Evolutionary conservation across 257 asterid species (phyloP), one percentile per base, ranked within the genome.

Genomic region (Plectranthus barbatus): DNA sequence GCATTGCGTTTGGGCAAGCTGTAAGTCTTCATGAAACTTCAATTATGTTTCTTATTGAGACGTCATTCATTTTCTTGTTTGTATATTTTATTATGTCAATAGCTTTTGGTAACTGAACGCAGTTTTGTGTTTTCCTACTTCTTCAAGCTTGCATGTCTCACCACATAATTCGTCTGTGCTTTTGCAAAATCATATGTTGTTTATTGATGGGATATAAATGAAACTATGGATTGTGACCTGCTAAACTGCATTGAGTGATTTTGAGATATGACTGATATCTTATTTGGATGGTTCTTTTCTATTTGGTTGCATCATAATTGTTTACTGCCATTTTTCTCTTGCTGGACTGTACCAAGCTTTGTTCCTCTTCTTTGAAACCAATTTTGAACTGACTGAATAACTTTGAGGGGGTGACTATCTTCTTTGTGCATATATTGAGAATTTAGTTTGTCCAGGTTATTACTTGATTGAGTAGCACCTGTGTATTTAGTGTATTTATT

Each of bases 1-100:
- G 95, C 89, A 62, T 81, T 55, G 99, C 99, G 46, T 93, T 93
- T 75, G 79, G 94, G 83, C 99, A 93, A 88, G 86, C 88, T 60
- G 95, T 89, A 83, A 93, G 99, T 86, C 24, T 57, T 29, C 44
- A 36, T 50, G 26, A 62, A 51, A 15, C 71, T 47, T 56, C 52
- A 36, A 26, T n/a, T 24, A 54, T 74, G 44, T 47, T 47, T 12
- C 68, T 53, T 42, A 7, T 45, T 41, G n/a, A n/a, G n/a, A 46
- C 50, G 52, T 18, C 58, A 29, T 48, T 52, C 31, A 41, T 50
- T 49, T 20, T 17, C 55, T 41, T 62, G 13, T 55, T n/a, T n/a
- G 34, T 21, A 54, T 42, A 31, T 31, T 50, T 44, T 52, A 55
- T 33, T 33, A 56, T 64, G 56, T 18, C 26, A 49, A 49, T 73